Conservation (phyloP, 2,329 filamentous ascomycete genomes). For the Monosporascus sp. region DNA sequence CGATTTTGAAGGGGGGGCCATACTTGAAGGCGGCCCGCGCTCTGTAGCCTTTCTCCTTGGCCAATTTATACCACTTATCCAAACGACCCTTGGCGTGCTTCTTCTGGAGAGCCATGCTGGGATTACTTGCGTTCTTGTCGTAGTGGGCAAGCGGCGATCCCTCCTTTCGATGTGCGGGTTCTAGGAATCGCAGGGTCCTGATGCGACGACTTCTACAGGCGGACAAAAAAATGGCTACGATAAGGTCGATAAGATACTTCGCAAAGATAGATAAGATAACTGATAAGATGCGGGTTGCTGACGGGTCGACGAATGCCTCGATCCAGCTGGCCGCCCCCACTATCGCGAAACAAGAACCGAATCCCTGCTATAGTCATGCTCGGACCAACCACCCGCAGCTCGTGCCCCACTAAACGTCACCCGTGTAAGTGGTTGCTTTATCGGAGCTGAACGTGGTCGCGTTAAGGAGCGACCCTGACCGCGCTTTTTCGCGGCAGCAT, state of each 20-base stretch:
- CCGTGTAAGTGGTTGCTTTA: neutral
- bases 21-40: slow-evolving; percentile 91
- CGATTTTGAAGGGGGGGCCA: neutral
- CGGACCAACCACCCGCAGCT: neutral
- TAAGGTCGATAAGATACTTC: neutral
- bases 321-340: neutral
- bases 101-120: slow-evolving; percentile 88
- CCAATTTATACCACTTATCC: slow-evolving; percentile 98
- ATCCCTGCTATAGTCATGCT: too few species aligned
- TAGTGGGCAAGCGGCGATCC: slow-evolving; percentile 1
- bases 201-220: neutral
- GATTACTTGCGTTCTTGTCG: slow-evolving; percentile 1
- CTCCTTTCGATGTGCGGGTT: slow-evolving; percentile 1
- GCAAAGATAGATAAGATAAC: neutral
- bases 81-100: slow-evolving; percentile 98
- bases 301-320: neutral
- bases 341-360: neutral
- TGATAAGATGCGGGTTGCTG: neutral
- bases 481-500: neutral
- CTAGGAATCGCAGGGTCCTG: neutral
- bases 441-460: neutral
- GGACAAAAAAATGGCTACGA: neutral
- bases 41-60: slow-evolving; percentile 96
- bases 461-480: neutral
- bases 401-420: neutral